Evolutionary conservation across 2,329 filamentous ascomycete species (phyloP), one percentile per base, ranked within the genome.

Genomic region (Trichoderma sp.): DNA sequence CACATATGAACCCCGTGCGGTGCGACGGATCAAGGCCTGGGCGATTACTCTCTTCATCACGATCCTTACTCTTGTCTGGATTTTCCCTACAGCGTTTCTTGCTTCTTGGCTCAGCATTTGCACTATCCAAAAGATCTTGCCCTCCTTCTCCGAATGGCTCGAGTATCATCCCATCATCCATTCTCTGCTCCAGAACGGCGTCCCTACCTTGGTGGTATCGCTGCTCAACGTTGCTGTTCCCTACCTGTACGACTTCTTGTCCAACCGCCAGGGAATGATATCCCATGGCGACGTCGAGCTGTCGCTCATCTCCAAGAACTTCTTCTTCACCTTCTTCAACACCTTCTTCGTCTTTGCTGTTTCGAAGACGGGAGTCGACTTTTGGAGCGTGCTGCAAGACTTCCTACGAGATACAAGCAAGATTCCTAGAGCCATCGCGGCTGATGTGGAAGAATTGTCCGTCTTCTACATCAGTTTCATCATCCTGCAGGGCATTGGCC

Each of bases 261-360:
- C 94, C 3, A 93, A 93, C 74, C 85, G 87, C 60, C 95, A 99
- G 79, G 95, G 95, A 56, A 96, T 96, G 88, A 92, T 97, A 59
- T 98, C 95, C 0, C 91, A 93, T 71, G 92, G 92, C 51, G 95
- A 99, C 68, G 89, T 99, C 24, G 95, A 98, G 76, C 83, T 99
- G 7, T 98, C 95, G 0, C 84, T 96, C 51, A 94, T 99, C 69
- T 97, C 92, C 62, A 99, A 99, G 80, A 99, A 98, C 77, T 99
- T 98, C 79, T 97, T 98, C 83, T 99, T 99, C 75, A 93, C 91
- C 10, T 99, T 99, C 78, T 98, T 99, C 85, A 99, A 99, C 78
- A 92, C 98, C 65, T 99, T 99, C 78, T 85, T 98, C 58, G 87
- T 98, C 51, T 97, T 98, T 75, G 96, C 94, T 1, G 85, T 95